Conservation (phyloP, 352 stramenopile species). For the Pythium phragmitis region DNA sequence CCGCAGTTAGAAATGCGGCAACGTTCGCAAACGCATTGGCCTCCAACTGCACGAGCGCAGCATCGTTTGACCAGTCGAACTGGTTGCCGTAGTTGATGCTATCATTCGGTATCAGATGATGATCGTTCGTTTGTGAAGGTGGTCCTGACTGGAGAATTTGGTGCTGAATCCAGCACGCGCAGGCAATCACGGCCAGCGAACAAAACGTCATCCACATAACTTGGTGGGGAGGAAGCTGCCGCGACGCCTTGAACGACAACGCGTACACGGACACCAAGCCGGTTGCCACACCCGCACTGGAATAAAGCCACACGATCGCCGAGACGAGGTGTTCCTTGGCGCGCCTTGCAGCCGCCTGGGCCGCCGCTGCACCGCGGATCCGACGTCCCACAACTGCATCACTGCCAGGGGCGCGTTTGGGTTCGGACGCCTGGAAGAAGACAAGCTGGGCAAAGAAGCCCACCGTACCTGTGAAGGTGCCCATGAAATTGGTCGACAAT, state of each 20-base stretch:
- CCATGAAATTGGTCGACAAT: constrained; percentile 37
- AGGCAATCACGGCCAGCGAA: constrained; percentile 36
- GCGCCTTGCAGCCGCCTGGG: constrained; percentile 14
- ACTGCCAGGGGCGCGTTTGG: not conserved
- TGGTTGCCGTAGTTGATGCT: not conserved
- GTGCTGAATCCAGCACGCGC: constrained; percentile 45
- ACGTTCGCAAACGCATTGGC: constrained; percentile 38
- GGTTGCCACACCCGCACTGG: constrained; percentile 11
- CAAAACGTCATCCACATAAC: constrained; percentile 34
- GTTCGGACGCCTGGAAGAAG: constrained; percentile 39
- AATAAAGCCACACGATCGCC: constrained; percentile 25
- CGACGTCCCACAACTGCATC: not conserved
- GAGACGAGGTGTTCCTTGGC: constrained; percentile 23
- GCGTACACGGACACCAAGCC: constrained; percentile 32
- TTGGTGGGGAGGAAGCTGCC: constrained; percentile 33
- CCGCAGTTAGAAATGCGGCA: constrained; percentile 33
- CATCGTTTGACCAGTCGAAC: constrained; percentile 2
- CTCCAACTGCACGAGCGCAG: constrained; percentile 24
- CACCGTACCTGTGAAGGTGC: constrained; percentile 48
- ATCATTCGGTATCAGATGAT: not conserved
- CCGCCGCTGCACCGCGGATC: not conserved
- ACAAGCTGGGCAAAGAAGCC: constrained; percentile 48
- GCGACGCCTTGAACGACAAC: constrained; percentile 27
- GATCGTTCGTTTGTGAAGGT: not conserved
- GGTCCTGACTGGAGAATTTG: constrained; percentile 34